These are phyloP conservation scores for Phytophthora citricola DNA, from an alignment of 352 stramenopile genomes.

Conservation along the genomic window DNA sequence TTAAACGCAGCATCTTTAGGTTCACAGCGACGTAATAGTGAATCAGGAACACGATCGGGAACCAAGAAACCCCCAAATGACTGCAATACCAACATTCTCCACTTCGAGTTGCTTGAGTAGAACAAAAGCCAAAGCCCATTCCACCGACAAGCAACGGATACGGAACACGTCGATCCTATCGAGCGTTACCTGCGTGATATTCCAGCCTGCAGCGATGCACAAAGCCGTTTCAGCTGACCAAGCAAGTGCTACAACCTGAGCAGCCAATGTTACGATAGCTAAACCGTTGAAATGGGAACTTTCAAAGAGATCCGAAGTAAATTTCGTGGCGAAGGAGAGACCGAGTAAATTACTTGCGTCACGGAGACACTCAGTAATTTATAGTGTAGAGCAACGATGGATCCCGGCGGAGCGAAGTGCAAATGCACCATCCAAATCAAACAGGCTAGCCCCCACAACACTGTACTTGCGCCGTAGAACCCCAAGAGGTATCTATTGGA, in stretches of 20 bases:
- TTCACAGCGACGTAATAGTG: conserved; percentile 70
- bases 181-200: conserved; percentile 56
- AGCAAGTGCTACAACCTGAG: conserved; percentile 46
- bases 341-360: conserved; percentile 39
- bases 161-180: conserved; percentile 49
- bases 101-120: conserved; percentile 52
- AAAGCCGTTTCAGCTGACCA: conserved; percentile 51
- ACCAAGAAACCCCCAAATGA: conserved; percentile 64
- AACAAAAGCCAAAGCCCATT: conserved; percentile 52
- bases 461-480: conserved; percentile 45
- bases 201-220: conserved; percentile 64
- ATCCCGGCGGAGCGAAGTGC: conserved; percentile 35
- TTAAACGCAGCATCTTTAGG: conserved; percentile 67
- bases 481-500: conserved; percentile 20
- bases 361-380: conserved; percentile 53
- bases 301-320: conserved; percentile 34
- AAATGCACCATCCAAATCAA: conserved; percentile 53
- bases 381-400: conserved; percentile 49
- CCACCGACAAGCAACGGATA: conserved; percentile 53
- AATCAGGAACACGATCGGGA: conserved; percentile 55
- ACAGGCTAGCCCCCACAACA: conserved; percentile 34
- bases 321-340: conserved; percentile 44
- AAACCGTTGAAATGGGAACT: conserved; percentile 47
- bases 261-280: conserved; percentile 41
- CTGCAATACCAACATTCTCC: conserved; percentile 48